Evolutionary conservation across 1,139 yeast species (phyloP).

Genomic region (Yamadazyma sp.): DNA sequence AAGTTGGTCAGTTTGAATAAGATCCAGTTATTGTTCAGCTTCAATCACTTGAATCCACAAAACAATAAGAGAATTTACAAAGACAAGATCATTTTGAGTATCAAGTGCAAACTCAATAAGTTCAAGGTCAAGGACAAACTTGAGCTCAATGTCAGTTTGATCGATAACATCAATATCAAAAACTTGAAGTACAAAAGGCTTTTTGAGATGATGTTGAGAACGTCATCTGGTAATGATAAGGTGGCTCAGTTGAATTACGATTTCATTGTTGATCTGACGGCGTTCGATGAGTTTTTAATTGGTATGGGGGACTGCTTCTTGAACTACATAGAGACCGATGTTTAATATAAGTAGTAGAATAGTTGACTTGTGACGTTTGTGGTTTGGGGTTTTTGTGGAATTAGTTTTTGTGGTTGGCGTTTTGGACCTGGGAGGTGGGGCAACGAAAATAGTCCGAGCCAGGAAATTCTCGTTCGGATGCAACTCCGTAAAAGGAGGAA

Average conservation of each 20-base stretch:
- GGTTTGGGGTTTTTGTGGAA: background rate
- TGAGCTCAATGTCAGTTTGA: constrained; percentile 30
- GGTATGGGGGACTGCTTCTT: constrained; percentile 27
- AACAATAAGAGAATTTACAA: constrained; percentile 35
- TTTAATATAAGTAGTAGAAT: background rate
- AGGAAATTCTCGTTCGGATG: background rate
- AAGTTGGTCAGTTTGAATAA: constrained; percentile 32
- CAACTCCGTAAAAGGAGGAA: background rate
- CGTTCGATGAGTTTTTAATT: constrained; percentile 22
- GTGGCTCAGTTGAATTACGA: constrained; percentile 43
- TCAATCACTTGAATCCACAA: constrained; percentile 28
- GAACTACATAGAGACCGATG: constrained; percentile 13
- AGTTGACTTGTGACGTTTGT: background rate
- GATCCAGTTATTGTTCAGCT: constrained; percentile 33
- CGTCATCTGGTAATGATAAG: constrained; percentile 25
- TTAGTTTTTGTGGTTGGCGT: background rate
- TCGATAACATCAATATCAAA: constrained; percentile 38
- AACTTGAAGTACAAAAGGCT: constrained; percentile 40
- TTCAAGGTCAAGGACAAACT: constrained; percentile 20
- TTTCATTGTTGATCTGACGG: constrained; percentile 28
- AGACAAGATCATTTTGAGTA: constrained; percentile 34
- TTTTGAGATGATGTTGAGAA: constrained; percentile 41
- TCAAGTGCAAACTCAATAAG: constrained; percentile 34
- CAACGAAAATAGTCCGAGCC: background rate
- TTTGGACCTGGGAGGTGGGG: too few relatives aligned